Evolutionary conservation across 331 rosid genomes (phyloP).

Genomic region (Pyrus hybrid): DNA sequence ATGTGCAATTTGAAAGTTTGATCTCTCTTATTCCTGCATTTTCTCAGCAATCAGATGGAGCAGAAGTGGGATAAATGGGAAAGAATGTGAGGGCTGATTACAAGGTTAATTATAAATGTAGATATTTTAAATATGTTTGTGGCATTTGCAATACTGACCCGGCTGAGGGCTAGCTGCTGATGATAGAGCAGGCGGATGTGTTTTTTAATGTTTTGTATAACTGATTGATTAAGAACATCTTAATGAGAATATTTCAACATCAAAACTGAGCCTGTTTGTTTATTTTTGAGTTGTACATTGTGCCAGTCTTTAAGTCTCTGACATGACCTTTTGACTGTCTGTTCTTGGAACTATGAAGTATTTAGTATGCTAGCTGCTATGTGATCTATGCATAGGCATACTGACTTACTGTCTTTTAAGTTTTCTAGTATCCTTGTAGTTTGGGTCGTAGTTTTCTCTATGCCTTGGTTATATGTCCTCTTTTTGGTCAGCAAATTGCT

Average conservation of each 20-base stretch:
- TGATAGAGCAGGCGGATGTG: background rate
- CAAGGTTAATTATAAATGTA: slow-evolving; percentile 15
- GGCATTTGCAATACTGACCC: background rate
- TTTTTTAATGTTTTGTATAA: background rate
- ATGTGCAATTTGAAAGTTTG: slow-evolving; percentile 15
- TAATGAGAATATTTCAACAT: background rate
- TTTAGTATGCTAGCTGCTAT: background rate
- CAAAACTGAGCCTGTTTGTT: background rate
- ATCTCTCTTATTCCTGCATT: slow-evolving; percentile 39
- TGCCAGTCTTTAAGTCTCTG: background rate
- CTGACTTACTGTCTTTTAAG: background rate
- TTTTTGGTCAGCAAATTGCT: too few relatives aligned
- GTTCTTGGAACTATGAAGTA: background rate
- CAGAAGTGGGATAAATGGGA: slow-evolving; percentile 30
- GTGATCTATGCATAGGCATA: background rate
- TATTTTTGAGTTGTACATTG: background rate
- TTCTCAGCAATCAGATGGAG: slow-evolving; percentile 40
- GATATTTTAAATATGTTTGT: background rate
- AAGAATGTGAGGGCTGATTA: slow-evolving; percentile 30
- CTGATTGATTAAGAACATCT: background rate
- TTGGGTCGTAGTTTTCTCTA: too few relatives aligned
- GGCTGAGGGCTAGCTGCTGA: background rate
- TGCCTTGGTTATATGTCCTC: too few relatives aligned
- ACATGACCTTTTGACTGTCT: background rate
- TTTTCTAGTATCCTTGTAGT: too few relatives aligned